Conservation (phyloP, 2,329 filamentous ascomycete genomes). For the Penicillium polonicum region DNA sequence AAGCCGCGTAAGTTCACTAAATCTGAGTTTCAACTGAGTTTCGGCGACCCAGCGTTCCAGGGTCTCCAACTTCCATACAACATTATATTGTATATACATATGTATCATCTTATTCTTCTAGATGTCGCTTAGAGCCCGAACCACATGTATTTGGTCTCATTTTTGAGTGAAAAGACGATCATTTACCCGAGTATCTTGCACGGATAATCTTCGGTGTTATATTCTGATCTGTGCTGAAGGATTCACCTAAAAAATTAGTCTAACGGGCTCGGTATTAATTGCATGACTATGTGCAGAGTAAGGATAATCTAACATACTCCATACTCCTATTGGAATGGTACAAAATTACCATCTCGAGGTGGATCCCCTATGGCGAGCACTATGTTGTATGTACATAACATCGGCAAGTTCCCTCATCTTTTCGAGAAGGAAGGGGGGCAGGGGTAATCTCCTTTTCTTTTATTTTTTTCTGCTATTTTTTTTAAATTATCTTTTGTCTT, state of each 20-base stretch:
- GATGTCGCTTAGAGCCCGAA: background rate
- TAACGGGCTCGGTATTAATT: background rate
- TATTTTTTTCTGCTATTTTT: background rate
- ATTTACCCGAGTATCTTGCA: background rate
- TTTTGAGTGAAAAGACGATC: background rate
- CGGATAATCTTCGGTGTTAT: background rate
- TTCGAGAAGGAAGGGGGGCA: background rate
- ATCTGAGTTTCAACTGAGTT: conserved; percentile 4
- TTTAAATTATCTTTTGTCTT: background rate
- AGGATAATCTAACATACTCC: too few species aligned
- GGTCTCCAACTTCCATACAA: background rate
- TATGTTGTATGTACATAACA: background rate
- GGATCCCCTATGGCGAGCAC: background rate
- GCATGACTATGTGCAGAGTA: too few species aligned
- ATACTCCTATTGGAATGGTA: background rate
- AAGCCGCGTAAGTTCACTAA: background rate
- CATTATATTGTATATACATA: background rate
- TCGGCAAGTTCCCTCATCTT: background rate
- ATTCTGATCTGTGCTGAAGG: background rate
- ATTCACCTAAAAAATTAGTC: background rate
- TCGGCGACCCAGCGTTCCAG: background rate
- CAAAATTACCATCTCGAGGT: background rate
- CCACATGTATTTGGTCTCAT: background rate
- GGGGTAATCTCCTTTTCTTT: background rate
- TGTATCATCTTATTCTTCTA: background rate